These are phyloP conservation scores for Cladosporium velox DNA, from an alignment of 2,329 filamentous ascomycete genomes.

Conservation along the genomic window DNA sequence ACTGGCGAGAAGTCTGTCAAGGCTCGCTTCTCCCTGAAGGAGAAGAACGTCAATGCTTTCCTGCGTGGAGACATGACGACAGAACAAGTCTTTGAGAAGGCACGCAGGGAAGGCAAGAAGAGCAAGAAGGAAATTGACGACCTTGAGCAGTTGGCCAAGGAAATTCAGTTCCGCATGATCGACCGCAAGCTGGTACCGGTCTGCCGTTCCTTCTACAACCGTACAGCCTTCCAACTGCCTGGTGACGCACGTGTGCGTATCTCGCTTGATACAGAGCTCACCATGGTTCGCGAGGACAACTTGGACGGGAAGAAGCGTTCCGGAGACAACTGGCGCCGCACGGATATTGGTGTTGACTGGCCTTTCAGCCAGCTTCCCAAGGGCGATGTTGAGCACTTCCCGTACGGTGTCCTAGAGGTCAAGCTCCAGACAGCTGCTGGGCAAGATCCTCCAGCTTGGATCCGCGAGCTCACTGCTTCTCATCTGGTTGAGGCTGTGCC, in stretches of 20 bases:
- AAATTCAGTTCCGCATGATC: conserved; percentile 91
- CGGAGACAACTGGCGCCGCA: conserved; percentile 92
- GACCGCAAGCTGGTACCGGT: conserved; percentile 85
- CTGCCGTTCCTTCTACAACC: conserved; percentile 95
- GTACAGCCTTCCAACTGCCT: conserved; percentile 94
- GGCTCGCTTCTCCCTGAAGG: conserved; percentile 89
- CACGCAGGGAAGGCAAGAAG: conserved; percentile 92
- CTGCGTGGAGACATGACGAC: conserved; percentile 82
- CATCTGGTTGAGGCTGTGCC: conserved; percentile 98
- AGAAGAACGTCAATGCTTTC: conserved; percentile 95
- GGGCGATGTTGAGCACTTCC: conserved; percentile 86
- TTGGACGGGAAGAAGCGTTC: conserved; percentile 74
- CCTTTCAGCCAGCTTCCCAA: conserved; percentile 87
- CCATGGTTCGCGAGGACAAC: conserved; percentile 94
- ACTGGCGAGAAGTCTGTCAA: conserved; percentile 99
- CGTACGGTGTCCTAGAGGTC: conserved; percentile 93
- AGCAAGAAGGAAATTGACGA: conserved; percentile 87
- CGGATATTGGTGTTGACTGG: conserved; percentile 95
- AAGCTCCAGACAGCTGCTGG: conserved; percentile 96
- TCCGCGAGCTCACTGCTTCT: conserved; percentile 86
- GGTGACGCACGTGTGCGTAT: conserved; percentile 95
- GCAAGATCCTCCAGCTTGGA: conserved; percentile 95
- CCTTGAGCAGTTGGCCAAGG: conserved; percentile 83
- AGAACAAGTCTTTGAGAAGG: conserved; percentile 91
- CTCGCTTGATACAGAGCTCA: conserved; percentile 92